Evolutionary conservation across 305 asterid genomes (phyloP), one percentile per base, ranked within the genome.

Genomic region (Fraxinus paxiana): DNA sequence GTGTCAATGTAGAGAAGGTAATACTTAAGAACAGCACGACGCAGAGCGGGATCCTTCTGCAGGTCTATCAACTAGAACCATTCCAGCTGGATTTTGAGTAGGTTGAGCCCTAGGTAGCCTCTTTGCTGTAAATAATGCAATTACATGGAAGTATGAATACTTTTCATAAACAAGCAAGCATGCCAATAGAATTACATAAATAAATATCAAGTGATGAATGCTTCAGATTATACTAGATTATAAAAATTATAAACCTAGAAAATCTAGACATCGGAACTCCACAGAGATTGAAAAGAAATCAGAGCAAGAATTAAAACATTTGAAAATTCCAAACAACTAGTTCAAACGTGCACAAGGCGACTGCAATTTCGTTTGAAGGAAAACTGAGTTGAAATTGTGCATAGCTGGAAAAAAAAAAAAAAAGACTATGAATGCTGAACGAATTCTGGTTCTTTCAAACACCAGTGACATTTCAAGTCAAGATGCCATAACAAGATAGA

Each of bases 41-140:
- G 93, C 82, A 73, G 93, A 63, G 74, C 86, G 90, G 31, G 97
- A 81, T 78, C 91, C 94, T 86, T 91, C 92, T 54, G 91, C 91
- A 63, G 91, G 94, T 85, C 97, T 91, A 82, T 92, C 94, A 8
- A 85, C 93, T 13, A 92, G 91, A 83, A 92, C 93, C 98, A 94
- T 91, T 83, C 97, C 98, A 6, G 97, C 86, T 18, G 92, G 88
- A 82, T 88, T 92, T 85, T 87, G 93, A 78, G 92, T 75, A 26
- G 96, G 87, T 84, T 90, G 97, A 85, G 97, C 94, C 82, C 91
- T 89, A 73, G 96, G 96, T 78, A 94, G 84, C 85, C 86, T 91
- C 84, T 91, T 92, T 5, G 98, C 97, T 94, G 93, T 79, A 82
- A 28, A 78, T 51, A 77, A 15, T 70, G 48, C 35, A 71, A 18